phyloP scores from a whole-genome alignment of 441 rosid genomes.

The Melastoma candidum region DNA sequence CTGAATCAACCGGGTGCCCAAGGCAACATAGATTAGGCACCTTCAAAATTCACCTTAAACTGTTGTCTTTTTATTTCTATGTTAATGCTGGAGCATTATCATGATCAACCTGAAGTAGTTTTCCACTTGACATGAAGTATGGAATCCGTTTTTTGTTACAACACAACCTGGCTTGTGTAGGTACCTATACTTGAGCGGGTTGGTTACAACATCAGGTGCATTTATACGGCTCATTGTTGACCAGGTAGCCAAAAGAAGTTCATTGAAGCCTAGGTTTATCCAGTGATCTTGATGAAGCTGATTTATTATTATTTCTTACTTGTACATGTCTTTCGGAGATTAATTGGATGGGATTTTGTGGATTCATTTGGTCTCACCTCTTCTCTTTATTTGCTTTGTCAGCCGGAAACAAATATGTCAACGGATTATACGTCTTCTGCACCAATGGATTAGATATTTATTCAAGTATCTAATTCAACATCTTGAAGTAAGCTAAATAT shows the following conservation, averaged over 20 bases:
- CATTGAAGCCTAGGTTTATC: background rate
- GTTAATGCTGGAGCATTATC: background rate
- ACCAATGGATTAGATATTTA: no score
- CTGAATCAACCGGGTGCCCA: background rate
- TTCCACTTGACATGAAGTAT: no score
- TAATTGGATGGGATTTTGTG: no score
- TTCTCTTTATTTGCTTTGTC: no score
- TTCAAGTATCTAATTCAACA: no score
- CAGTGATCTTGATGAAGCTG: constrained; percentile 8
- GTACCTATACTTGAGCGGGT: constrained; percentile 68
- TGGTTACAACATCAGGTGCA: constrained; percentile 60
- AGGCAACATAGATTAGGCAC: no score
- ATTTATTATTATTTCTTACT: background rate
- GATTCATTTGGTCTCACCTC: no score
- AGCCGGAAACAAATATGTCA: no score
- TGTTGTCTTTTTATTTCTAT: background rate
- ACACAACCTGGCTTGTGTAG: constrained; percentile 21
- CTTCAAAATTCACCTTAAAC: background rate
- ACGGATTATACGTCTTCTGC: no score
- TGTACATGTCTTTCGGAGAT: background rate
- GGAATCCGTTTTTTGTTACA: background rate
- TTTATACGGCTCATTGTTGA: constrained; percentile 60
- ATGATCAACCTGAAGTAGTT: no score
- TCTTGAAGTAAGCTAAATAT: no score
- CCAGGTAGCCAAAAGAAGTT: constrained; percentile 37